These are phyloP conservation scores for Hanseniaspora meyeri DNA, from an alignment of 805 yeast species.

Conservation along the genomic window DNA sequence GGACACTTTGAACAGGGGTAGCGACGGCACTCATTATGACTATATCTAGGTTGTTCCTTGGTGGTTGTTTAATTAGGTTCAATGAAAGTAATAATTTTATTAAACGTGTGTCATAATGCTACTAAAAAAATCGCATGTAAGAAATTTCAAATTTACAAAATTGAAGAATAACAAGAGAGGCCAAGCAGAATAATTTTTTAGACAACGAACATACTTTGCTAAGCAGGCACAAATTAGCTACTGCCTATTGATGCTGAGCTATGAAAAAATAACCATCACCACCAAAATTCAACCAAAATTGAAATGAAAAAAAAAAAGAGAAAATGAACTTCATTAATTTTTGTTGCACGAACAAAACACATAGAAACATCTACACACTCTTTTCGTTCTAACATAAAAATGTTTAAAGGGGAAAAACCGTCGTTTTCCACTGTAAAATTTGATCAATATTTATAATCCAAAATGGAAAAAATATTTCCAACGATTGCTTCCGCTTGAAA, in stretches of 20 bases:
- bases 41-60: conserved; percentile 13
- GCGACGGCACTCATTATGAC: conserved; percentile 41
- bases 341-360: no score
- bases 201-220: background rate
- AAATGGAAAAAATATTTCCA: background rate
- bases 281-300: background rate
- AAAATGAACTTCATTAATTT: no score
- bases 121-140: background rate
- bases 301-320: no score
- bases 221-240: background rate
- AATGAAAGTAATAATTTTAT: background rate
- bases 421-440: background rate
- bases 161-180: background rate
- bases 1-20: conserved; percentile 64
- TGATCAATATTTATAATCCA: background rate
- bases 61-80: background rate
- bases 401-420: background rate
- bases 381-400: background rate
- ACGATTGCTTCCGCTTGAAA: background rate
- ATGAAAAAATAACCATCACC: background rate
- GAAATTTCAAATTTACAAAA: background rate
- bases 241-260: background rate
- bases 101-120: background rate
- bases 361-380: no score
- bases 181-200: background rate